Evolutionary conservation across 352 stramenopile genomes (phyloP).

Genomic region (Phytophthora sansomeana): DNA sequence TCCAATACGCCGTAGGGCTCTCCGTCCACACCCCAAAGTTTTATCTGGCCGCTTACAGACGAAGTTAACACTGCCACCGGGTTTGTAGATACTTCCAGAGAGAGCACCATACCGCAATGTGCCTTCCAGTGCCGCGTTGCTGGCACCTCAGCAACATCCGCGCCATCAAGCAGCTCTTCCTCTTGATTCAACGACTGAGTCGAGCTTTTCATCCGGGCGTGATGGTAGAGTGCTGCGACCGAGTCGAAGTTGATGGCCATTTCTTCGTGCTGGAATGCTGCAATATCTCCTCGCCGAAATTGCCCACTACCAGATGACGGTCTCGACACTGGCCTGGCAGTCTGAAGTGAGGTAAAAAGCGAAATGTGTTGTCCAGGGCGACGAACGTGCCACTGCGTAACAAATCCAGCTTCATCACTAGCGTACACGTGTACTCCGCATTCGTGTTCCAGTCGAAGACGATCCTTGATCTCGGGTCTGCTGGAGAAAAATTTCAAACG

Average conservation of each 20-base stretch:
- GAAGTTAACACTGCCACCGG: constrained; percentile 59
- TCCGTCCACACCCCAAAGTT: constrained; percentile 61
- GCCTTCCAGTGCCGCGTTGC: constrained; percentile 48
- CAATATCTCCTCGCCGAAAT: constrained; percentile 10
- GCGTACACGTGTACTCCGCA: constrained; percentile 47
- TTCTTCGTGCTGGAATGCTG: constrained; percentile 63
- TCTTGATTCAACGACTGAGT: background rate
- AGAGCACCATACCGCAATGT: constrained; percentile 47
- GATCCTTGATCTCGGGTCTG: constrained; percentile 39
- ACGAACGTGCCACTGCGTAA: constrained; percentile 50
- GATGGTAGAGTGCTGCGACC: constrained; percentile 56
- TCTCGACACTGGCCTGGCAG: constrained; percentile 11
- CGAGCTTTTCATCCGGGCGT: constrained; percentile 30
- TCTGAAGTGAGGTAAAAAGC: constrained; percentile 5
- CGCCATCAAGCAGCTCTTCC: background rate
- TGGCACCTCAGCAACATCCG: constrained; percentile 9
- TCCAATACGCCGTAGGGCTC: constrained; percentile 60
- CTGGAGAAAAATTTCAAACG: constrained; percentile 19
- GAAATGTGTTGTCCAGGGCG: constrained; percentile 3
- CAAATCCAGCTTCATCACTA: constrained; percentile 52
- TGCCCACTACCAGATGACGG: constrained; percentile 17
- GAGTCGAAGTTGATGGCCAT: constrained; percentile 63
- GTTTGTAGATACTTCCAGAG: constrained; percentile 46
- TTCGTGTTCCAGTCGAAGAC: constrained; percentile 32
- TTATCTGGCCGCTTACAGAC: constrained; percentile 60